Conservation (phyloP, 2,329 filamentous ascomycete genomes). For the Clarireedia paspali region DNA sequence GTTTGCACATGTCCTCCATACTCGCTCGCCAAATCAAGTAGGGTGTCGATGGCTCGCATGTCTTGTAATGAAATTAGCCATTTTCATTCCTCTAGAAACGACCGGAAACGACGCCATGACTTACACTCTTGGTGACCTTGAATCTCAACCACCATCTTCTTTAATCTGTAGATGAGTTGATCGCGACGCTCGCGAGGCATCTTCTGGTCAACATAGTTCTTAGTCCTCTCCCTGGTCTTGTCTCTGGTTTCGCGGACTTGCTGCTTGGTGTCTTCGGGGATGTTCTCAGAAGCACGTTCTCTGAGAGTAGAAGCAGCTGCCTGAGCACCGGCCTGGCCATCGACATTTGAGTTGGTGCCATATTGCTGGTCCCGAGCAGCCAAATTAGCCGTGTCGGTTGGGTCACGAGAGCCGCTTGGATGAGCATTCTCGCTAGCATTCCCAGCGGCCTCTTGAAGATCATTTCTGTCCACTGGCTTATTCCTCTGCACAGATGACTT, state of each 20-base stretch:
- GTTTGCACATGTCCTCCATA: conserved; percentile 70
- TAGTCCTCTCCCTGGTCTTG: conserved; percentile 44
- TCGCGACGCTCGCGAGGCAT: conserved; percentile 89
- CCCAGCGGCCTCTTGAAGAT: conserved; percentile 52
- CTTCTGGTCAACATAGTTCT: conserved; percentile 76
- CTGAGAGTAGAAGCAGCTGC: conserved; percentile 36
- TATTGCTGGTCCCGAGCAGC: conserved; percentile 40
- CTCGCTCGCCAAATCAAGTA: conserved; percentile 75
- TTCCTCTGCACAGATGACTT: conserved; percentile 50
- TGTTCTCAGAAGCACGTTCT: conserved; percentile 51
- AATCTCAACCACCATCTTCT: conserved; percentile 97
- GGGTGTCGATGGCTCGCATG: conserved; percentile 79
- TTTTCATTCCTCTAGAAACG: no score
- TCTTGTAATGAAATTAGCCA: conserved; percentile 37
- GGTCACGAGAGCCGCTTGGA: conserved; percentile 45
- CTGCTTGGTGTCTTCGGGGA: conserved; percentile 55
- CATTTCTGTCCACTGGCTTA: conserved; percentile 43
- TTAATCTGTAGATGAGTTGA: conserved; percentile 83
- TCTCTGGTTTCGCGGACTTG: conserved; percentile 44
- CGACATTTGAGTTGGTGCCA: conserved; percentile 38
- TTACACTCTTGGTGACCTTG: conserved; percentile 86
- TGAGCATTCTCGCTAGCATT: conserved; percentile 51
- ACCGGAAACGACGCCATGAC: conserved; percentile 21
- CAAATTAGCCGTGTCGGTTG: conserved; percentile 42
- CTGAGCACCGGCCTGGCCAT: conserved; percentile 41